Percentiles rank a stretch among this genome's conserved stretches.
phyloP scores from a whole-genome alignment of 2,329 filamentous ascomycete species.

The Trichoderma oligosporum region DNA sequence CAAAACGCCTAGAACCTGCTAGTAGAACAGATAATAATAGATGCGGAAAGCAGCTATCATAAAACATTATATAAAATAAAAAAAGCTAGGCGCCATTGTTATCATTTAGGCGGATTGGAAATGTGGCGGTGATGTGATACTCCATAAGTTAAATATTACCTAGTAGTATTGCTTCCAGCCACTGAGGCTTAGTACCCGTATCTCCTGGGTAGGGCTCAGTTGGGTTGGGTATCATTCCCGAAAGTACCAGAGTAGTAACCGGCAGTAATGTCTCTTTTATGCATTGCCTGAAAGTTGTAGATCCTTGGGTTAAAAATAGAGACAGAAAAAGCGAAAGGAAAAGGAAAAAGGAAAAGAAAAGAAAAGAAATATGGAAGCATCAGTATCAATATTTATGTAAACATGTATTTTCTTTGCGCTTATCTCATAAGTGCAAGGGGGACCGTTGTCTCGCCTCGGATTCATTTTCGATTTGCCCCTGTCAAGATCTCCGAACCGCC shows the following conservation, averaged over 20 bases:
- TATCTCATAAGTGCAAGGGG: background rate
- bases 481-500: constrained; percentile 15
- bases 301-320: too few species aligned
- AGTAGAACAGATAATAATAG: background rate
- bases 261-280: too few species aligned
- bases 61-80: background rate
- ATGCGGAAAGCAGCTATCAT: background rate
- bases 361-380: background rate
- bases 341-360: background rate
- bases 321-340: too few species aligned
- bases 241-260: too few species aligned
- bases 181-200: background rate
- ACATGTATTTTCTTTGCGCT: background rate
- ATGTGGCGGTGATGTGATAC: too few species aligned
- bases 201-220: background rate
- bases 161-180: background rate
- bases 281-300: too few species aligned
- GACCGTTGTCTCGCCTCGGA: background rate
- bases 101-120: too few species aligned
- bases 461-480: constrained; percentile 14
- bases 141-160: too few species aligned
- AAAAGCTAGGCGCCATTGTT: background rate
- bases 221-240: background rate
- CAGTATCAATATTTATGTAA: background rate
- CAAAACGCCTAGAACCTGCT: background rate